These are phyloP conservation scores for Ophiostoma australiae DNA, from an alignment of 2,329 filamentous ascomycete genomes.

Conservation along the genomic window DNA sequence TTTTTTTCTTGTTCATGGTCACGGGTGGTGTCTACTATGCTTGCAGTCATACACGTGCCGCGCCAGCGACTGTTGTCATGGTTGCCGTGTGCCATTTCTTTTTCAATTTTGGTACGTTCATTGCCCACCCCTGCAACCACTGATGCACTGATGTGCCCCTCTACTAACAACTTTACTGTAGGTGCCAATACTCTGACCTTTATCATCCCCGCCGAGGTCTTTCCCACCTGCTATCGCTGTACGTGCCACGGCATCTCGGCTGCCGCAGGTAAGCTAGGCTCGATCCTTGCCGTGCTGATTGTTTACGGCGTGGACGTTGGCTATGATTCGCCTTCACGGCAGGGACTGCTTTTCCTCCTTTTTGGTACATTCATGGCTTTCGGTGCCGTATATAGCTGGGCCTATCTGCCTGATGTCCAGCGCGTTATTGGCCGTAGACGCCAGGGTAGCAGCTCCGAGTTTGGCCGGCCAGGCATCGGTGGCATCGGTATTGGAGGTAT, in stretches of 20 bases:
- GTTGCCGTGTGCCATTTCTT: constrained; percentile 51
- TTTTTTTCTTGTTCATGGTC: constrained; percentile 45
- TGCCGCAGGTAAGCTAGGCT: constrained; percentile 55
- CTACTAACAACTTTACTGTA: neutral
- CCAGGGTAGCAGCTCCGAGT: neutral
- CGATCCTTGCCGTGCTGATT: constrained; percentile 48
- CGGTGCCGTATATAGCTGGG: constrained; percentile 49
- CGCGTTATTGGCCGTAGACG: constrained; percentile 36
- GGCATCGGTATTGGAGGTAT: constrained; percentile 7
- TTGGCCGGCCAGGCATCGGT: neutral
- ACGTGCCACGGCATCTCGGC: constrained; percentile 60
- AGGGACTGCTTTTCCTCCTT: constrained; percentile 47
- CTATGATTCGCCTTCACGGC: constrained; percentile 40
- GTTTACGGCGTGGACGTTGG: constrained; percentile 47
- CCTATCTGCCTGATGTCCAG: constrained; percentile 48
- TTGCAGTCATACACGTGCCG: constrained; percentile 40
- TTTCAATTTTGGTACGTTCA: constrained; percentile 48
- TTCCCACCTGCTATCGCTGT: constrained; percentile 58
- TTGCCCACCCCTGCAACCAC: no score
- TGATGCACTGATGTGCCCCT: no score
- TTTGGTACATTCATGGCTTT: constrained; percentile 48
- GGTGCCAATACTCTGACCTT: constrained; percentile 60
- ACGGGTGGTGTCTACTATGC: constrained; percentile 49
- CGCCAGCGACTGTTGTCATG: constrained; percentile 46
- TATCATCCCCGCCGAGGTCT: constrained; percentile 60